Conservation (phyloP, 2,329 filamentous ascomycete species). For the Beauveria brongniartii region DNA sequence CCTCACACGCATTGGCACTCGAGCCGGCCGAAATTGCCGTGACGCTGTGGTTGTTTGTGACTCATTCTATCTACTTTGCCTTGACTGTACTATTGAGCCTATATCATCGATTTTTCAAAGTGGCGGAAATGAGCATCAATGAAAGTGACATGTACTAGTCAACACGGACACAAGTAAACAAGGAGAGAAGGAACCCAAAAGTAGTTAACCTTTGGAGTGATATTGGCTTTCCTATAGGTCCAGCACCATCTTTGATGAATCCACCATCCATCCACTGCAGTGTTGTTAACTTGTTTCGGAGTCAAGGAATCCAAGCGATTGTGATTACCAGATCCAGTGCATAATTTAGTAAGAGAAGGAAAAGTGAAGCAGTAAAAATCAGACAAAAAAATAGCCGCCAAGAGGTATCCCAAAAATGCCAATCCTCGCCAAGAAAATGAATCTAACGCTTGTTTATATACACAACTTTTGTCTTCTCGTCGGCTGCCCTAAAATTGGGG, state of each 20-base stretch:
- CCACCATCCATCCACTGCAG: not conserved
- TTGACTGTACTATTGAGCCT: too few species aligned
- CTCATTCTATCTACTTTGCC: too few species aligned
- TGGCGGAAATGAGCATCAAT: too few species aligned
- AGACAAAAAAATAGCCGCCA: not conserved
- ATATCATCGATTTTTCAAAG: too few species aligned
- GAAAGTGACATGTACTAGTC: not conserved
- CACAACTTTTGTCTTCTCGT: slow-evolving; percentile 5
- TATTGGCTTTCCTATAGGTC: not conserved
- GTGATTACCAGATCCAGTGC: slow-evolving; percentile 1
- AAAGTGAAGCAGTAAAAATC: not conserved
- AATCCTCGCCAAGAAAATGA: not conserved
- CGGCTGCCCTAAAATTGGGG: not conserved
- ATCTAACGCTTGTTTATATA: slow-evolving; percentile 6
- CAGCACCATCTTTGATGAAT: not conserved
- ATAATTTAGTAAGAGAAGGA: not conserved
- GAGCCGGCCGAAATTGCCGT: too few species aligned
- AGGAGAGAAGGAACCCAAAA: not conserved
- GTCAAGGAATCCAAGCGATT: not conserved
- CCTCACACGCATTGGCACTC: too few species aligned
- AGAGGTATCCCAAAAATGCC: not conserved
- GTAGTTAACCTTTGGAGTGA: not conserved
- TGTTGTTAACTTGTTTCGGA: not conserved
- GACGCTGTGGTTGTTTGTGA: too few species aligned
- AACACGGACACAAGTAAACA: not conserved